Base-by-base conservation (phyloP, 805 yeast genomes). In the Saturnispora besseyi region DNA sequence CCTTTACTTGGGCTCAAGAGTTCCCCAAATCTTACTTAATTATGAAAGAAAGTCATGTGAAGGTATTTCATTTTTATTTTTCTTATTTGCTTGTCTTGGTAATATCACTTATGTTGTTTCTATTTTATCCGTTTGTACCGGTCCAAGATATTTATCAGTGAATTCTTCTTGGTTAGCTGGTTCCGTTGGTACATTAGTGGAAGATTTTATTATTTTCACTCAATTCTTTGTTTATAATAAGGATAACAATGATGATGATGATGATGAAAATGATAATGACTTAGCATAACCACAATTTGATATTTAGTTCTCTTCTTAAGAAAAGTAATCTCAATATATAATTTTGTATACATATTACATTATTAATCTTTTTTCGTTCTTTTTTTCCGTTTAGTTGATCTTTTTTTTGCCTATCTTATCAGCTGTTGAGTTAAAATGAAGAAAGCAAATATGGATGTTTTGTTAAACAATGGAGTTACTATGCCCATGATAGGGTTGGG, bases 81-180 rank as follows among this genome's bases (percentile, higher is more conserved):
- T 91, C 68, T 69, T 93, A 22, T 91, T 93, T 73, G 98, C 99
- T 21, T 89, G 96, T 64, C 70, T 91, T 50, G 99, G 99, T 44
- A 93, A 91, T 64, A 71, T 87, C 61, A 87, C 96, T 0, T 93
- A 89, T 59, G 96, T 93, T 38, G 76, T 87, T 12, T 84, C 95
- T 10, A 91, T 91, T 48, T 70, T 91, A 45, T 78, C 85, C 42
- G 82, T 86, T 40, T 87, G 88, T 55, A 71, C 82, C 44, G 82
- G 87, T 48, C 71, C 74, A 59, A 73, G 79, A 53, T 91, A 88
- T 57, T 62, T 91, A 31, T 62, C 85, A 55, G 82, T 93, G 45
- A 95, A 93, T 65, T 79, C 91, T 2, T 82, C 95, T 24, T 91
- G 99, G 99, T 72, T 91, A 50, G 80, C 89, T 5, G 99, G 99